Conservation (phyloP, 2,329 filamentous ascomycete species). For the Cyphellophora attinorum region DNA sequence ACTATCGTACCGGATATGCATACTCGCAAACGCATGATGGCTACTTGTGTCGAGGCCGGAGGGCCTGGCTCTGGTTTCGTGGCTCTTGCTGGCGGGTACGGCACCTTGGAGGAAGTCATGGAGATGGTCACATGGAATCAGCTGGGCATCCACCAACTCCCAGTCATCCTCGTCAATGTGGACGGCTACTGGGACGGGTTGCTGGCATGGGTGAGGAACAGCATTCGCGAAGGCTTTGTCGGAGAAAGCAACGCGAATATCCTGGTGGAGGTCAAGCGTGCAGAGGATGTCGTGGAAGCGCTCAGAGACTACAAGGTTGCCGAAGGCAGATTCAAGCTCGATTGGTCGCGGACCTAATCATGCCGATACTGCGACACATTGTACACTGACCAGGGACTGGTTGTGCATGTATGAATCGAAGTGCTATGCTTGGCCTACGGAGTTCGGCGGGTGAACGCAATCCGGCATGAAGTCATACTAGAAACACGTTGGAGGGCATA, state of each 20-base stretch:
- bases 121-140: conserved; percentile 95
- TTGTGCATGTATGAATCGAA: no score
- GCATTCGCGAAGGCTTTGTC: conserved; percentile 70
- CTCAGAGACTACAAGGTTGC: conserved; percentile 68
- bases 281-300: conserved; percentile 61
- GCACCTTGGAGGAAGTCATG: conserved; percentile 92
- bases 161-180: conserved; percentile 75
- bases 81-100: conserved; percentile 79
- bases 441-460: no score
- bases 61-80: conserved; percentile 82
- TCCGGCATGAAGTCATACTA: no score
- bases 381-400: no score
- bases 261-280: conserved; percentile 62
- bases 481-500: no score
- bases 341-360: conserved; percentile 62
- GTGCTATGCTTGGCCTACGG: no score
- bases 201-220: conserved; percentile 67
- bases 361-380: no score
- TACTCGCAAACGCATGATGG: conserved; percentile 90
- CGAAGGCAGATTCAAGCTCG: conserved; percentile 64
- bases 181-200: conserved; percentile 89
- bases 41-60: conserved; percentile 70
- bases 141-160: conserved; percentile 75
- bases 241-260: conserved; percentile 61
- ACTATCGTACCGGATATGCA: conserved; percentile 95